phyloP scores from a whole-genome alignment of 164 flowering plant species.

The Echeveria elegans region DNA sequence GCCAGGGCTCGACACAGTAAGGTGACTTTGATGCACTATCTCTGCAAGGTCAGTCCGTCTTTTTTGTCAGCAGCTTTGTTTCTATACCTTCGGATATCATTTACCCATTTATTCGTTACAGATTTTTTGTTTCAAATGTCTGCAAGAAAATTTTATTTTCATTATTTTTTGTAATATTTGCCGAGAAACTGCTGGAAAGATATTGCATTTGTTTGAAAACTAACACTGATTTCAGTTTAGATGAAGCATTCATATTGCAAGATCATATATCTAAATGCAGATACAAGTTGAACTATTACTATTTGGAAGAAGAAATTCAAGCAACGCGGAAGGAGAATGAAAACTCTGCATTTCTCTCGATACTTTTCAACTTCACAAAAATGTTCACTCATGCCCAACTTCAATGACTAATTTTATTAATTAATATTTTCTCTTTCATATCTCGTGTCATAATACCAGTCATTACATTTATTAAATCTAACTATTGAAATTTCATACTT shows the following conservation, averaged over 20 bases:
- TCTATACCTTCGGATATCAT: too few relatives aligned
- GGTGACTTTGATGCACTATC: slow-evolving; percentile 98
- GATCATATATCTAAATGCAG: slow-evolving; percentile 30
- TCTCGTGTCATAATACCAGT: too few relatives aligned
- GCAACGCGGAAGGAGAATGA: slow-evolving; percentile 92
- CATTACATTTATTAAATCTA: too few relatives aligned
- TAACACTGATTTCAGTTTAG: slow-evolving; percentile 68
- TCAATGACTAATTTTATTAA: too few relatives aligned
- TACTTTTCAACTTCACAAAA: slow-evolving; percentile 40
- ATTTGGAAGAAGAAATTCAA: slow-evolving; percentile 99
- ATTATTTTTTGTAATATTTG: slow-evolving; percentile 46
- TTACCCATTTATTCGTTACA: too few relatives aligned
- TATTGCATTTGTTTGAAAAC: slow-evolving; percentile 79
- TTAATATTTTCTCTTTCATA: too few relatives aligned
- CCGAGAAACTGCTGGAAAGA: slow-evolving; percentile 68
- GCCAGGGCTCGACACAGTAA: slow-evolving; percentile 80
- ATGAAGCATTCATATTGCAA: slow-evolving; percentile 19
- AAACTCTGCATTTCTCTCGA: slow-evolving; percentile 29
- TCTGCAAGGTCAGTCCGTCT: slow-evolving; percentile 64
- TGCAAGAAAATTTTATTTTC: background rate
- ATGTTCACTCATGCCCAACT: slow-evolving; percentile 68
- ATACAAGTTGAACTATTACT: slow-evolving; percentile 80
- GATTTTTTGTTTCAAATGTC: background rate
- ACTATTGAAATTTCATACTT: too few relatives aligned
- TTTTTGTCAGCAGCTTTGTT: background rate